Percentiles rank a stretch among this genome's conserved stretches.
These are phyloP conservation scores for Huntiella decipiens DNA, from an alignment of 2,329 filamentous ascomycete genomes.

Conservation along the genomic window DNA sequence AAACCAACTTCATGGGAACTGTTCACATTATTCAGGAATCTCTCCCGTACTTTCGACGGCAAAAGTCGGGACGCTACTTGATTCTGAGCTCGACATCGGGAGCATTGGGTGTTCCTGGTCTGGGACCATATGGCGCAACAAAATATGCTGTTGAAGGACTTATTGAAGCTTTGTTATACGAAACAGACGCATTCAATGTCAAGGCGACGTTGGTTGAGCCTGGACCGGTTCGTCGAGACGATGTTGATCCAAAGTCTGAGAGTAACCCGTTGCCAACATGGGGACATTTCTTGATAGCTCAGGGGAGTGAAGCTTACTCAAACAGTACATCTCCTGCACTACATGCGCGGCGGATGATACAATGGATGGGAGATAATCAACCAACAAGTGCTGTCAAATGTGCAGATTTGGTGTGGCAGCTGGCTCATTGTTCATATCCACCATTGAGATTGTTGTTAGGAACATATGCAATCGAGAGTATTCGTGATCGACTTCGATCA, in stretches of 20 bases:
- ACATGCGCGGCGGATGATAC: conserved; percentile 77
- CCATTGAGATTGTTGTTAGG: conserved; percentile 73
- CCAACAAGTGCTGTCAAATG: conserved; percentile 86
- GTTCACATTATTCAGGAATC: conserved; percentile 82
- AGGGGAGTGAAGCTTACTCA: conserved; percentile 63
- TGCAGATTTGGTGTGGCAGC: conserved; percentile 82
- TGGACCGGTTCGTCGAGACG: conserved; percentile 65
- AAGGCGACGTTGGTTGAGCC: conserved; percentile 88
- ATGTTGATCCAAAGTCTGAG: conserved; percentile 38
- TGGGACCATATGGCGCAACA: conserved; percentile 88
- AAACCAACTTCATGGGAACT: conserved; percentile 94
- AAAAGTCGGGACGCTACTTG: conserved; percentile 61
- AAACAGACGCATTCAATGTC: conserved; percentile 78
- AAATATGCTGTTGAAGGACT: conserved; percentile 94
- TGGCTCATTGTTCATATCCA: conserved; percentile 88
- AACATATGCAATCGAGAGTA: conserved; percentile 89
- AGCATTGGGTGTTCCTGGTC: conserved; percentile 76
- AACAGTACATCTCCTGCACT: conserved; percentile 62
- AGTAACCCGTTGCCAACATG: conserved; percentile 52
- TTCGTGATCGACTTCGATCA: conserved; percentile 69
- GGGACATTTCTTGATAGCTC: conserved; percentile 83
- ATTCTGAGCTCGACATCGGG: conserved; percentile 91
- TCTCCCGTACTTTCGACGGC: conserved; percentile 68
- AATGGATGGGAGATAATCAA: conserved; percentile 85
- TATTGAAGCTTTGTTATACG: conserved; percentile 92